Base-by-base conservation (phyloP, 2,329 filamentous ascomycete species). In the Knufia petricola region DNA sequence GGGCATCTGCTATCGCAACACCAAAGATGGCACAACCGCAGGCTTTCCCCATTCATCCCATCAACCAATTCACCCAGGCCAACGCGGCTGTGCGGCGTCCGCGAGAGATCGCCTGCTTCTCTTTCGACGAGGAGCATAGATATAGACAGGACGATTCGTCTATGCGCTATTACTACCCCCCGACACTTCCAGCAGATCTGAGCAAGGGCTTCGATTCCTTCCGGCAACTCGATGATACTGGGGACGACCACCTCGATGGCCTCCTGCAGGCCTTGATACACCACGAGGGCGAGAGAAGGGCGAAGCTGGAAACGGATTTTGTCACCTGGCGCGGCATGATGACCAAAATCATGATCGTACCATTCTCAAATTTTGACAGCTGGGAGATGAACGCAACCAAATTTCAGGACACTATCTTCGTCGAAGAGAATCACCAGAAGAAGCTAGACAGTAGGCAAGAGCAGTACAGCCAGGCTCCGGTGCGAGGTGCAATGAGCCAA, bases 271-370 rank as follows among this genome's bases (percentile, higher is more conserved):
- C 88, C 1, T 79, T 98, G 39, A 72, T 81, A 42, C 75, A 77
- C 21, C 74, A 86, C 56, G 92, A 96, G 66, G 73, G 81, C 63
- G 73, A 80, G 55, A 78, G 75, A 0, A 76, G 78, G 2, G 74
- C 78, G 59, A 82, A 76, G 61, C 81, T 83, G 26, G 81, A 88
- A 52, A 83, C 84, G 1, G 81, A 94, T 58, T 64, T 96, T 39
- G 75, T 96, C 45, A 96, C 90, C 1, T 98, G 90, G 90, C 76
- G 92, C 60, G 92, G 92, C 31, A 95, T 96, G 87, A 89, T 98
- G 83, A 96, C 92, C 54, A 98, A 95, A 87, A 87, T 98, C 56
- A 81, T 96, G 81, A 81, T 82, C 0, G 74, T 84, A 0, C 85
- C 87, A 0, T 96, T 85, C 63, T 87, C 94, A 55, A 77, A 83